Base-by-base conservation (phyloP, 306 rosid species). In the Luffa aegyptiaca region DNA sequence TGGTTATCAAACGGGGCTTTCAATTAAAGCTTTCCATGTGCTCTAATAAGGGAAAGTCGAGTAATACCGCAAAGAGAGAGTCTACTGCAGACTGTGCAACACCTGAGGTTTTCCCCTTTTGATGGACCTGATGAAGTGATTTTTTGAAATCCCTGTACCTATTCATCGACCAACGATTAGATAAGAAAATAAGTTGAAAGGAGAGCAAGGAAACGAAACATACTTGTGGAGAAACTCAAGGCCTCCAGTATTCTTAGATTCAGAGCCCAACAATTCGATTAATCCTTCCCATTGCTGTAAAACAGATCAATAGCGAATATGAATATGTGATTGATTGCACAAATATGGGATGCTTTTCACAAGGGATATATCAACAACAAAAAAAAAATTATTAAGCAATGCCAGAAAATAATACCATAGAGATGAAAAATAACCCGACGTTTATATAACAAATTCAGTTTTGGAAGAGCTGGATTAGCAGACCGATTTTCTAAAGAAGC, bases 211-310 rank as follows among this genome's bases (percentile, higher is more conserved):
- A 44, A 45, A 31, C 8, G 56, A 39, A 79, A 37, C 90, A 52
- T 94, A 94, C 98, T 89, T 94, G 95, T 88, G 92, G 83, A 94
- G 81, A 87, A 94, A 92, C 75, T 92, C 97, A 37, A 94, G 97
- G 69, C 97, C 98, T 31, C 97, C 98, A 4, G 95, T 92, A 80
- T 90, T 86, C 80, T 85, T 94, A 41, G 98, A 90, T 82, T 92
- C 97, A 76, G 97, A 90, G 78, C 97, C 97, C 90, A 94, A 84
- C 81, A 92, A 88, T 85, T 94, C 98, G 78, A 94, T 92, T 81
- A 94, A 79, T 56, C 97, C 97, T 85, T 94, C 97, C 97, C 98
- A 94, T 92, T 90, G 97, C 98, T 92, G 92, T 76, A 85, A 16
- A 45, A 74, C 68, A 18, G 75, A 80, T 69, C 31, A 46, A 80